Conservation (phyloP, 768 basidiomycete genomes). For the Lactifluus pinguis region DNA sequence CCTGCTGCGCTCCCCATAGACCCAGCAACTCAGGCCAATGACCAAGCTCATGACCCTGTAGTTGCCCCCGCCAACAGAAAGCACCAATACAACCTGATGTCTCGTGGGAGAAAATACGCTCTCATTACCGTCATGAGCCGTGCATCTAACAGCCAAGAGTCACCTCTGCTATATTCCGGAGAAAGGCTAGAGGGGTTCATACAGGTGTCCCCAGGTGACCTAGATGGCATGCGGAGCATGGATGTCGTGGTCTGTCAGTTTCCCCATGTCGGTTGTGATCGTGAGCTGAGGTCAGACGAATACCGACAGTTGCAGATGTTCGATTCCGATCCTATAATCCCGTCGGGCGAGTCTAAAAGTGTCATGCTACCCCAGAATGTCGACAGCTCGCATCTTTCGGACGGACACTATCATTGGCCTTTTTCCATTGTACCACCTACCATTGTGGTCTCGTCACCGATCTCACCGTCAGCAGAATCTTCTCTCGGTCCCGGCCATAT, state of each 20-base stretch:
- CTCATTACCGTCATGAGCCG: conserved; percentile 2
- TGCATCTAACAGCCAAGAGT: neutral
- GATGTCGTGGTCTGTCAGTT: conserved; percentile 11
- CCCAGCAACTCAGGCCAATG: neutral
- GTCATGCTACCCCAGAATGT: neutral
- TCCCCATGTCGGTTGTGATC: neutral
- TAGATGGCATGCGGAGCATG: conserved; percentile 2
- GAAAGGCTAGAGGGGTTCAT: conserved; percentile 9
- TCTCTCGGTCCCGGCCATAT: neutral
- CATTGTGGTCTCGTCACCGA: neutral
- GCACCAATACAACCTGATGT: conserved; percentile 3
- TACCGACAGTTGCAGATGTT: conserved; percentile 2
- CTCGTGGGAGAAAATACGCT: conserved; percentile 14
- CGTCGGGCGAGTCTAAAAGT: conserved; percentile 1
- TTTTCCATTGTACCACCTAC: neutral
- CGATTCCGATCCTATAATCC: neutral
- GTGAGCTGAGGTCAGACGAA: neutral
- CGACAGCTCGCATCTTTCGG: neutral
- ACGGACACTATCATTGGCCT: conserved; percentile 3
- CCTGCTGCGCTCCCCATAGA: neutral
- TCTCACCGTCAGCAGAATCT: neutral
- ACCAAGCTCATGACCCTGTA: neutral
- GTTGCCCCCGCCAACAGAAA: neutral
- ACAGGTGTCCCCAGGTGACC: neutral
- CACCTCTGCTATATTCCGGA: conserved; percentile 10